Evolutionary conservation across 768 basidiomycete genomes (phyloP).

Genomic region (Lentinula sp.): DNA sequence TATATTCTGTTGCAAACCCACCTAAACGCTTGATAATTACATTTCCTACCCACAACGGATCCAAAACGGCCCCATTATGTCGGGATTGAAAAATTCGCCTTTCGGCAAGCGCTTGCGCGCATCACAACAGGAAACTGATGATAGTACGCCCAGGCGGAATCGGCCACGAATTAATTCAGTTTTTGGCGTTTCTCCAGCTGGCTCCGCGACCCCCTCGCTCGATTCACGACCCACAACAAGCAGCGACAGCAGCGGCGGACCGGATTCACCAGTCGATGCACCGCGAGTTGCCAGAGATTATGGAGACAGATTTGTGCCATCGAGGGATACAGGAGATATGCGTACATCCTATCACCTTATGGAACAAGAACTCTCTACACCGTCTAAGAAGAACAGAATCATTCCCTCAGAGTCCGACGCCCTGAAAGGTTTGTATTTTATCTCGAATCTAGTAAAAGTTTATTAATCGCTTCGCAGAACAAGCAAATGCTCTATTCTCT

Average conservation of each 20-base stretch:
- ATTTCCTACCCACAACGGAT: background rate
- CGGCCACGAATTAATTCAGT: constrained; percentile 48
- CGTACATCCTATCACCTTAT: constrained; percentile 64
- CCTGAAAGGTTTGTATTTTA: constrained; percentile 49
- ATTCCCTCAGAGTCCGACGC: constrained; percentile 71
- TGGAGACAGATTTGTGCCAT: constrained; percentile 67
- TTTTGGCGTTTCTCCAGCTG: constrained; percentile 37
- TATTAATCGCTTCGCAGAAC: constrained; percentile 33
- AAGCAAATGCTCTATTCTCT: constrained; percentile 79
- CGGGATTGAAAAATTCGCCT: constrained; percentile 76
- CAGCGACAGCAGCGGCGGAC: constrained; percentile 47
- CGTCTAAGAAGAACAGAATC: constrained; percentile 52
- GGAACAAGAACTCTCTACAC: constrained; percentile 53
- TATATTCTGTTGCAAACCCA: background rate
- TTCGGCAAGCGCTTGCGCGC: constrained; percentile 81
- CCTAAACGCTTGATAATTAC: background rate
- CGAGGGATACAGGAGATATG: constrained; percentile 56
- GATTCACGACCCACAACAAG: constrained; percentile 50
- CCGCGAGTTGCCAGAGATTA: constrained; percentile 36
- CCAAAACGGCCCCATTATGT: constrained; percentile 35
- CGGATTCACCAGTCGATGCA: constrained; percentile 22
- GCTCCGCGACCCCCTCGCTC: constrained; percentile 48
- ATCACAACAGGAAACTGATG: constrained; percentile 56
- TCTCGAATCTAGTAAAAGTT: background rate
- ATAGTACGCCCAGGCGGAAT: constrained; percentile 45